A percentile compares a stretch with the other conserved stretches of the same genome.
Evolutionary conservation across 208 protist genomes (phyloP).

Genomic region (Wallacemonas rigidus): DNA sequence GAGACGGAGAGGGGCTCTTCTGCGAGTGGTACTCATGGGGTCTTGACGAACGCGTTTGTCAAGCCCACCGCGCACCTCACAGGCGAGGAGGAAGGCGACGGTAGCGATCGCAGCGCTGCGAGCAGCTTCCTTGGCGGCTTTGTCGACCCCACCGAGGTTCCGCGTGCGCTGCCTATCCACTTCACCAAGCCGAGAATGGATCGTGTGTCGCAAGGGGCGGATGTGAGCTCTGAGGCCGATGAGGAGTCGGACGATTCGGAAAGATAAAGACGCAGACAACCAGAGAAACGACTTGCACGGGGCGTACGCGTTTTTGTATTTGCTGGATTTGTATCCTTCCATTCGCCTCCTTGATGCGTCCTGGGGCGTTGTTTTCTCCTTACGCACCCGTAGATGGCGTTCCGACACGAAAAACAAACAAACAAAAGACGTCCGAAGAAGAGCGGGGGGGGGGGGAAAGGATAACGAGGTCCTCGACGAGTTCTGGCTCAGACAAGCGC

Average conservation of each 20-base stretch:
- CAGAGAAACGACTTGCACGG: neutral
- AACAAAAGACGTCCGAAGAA: neutral
- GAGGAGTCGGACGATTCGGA: neutral
- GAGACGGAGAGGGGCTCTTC: too few species aligned
- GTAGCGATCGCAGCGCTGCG: neutral
- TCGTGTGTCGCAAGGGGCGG: neutral
- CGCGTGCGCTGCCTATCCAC: slow-evolving; percentile 22
- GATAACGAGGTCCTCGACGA: too few species aligned
- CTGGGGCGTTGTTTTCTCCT: neutral
- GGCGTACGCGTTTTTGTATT: neutral
- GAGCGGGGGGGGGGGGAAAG: too few species aligned
- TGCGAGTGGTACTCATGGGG: too few species aligned
- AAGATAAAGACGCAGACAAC: neutral
- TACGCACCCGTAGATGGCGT: neutral
- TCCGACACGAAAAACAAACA: neutral
- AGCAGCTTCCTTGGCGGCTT: slow-evolving; percentile 9
- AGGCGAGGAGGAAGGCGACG: neutral
- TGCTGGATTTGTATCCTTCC: too few species aligned
- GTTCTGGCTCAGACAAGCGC: too few species aligned
- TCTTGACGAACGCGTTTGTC: neutral
- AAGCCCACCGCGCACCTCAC: neutral
- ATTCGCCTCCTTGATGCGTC: too few species aligned
- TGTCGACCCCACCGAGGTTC: slow-evolving; percentile 4
- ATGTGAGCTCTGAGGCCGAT: neutral
- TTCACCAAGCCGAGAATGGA: slow-evolving; percentile 23